phyloP scores from a whole-genome alignment of 805 yeast species.

The Blastobotrys attinorum region DNA sequence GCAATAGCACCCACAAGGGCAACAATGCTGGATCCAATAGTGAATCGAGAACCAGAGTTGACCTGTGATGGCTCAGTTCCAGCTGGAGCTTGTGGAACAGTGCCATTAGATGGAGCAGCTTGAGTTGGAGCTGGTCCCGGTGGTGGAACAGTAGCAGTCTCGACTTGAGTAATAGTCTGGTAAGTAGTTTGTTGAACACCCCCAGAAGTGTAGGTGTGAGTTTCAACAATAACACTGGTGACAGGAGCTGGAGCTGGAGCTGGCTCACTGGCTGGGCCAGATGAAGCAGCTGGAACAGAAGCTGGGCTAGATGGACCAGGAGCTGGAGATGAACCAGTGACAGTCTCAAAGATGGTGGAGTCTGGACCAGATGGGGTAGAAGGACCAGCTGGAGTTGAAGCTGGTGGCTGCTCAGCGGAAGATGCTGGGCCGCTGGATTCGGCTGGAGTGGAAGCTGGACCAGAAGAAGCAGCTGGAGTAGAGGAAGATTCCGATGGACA shows the following conservation, averaged over 20 bases:
- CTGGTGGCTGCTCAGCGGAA: constrained; percentile 5
- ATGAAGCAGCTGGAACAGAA: not conserved
- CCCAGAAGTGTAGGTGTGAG: constrained; percentile 1
- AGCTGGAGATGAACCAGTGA: not conserved
- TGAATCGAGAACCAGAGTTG: constrained; percentile 5
- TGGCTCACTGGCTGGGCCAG: constrained; percentile 4
- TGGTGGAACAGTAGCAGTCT: not conserved
- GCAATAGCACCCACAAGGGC: not conserved
- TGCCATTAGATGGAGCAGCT: constrained; percentile 3
- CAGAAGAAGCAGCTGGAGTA: constrained; percentile 5
- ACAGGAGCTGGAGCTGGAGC: constrained; percentile 6
- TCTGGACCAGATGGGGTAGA: not conserved
- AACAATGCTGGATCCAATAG: not conserved
- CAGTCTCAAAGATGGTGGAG: not conserved
- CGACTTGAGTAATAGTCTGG: not conserved
- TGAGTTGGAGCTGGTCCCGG: not conserved
- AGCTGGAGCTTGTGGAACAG: not conserved
- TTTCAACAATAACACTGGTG: not conserved
- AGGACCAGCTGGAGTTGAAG: constrained; percentile 8
- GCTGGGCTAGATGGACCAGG: not conserved
- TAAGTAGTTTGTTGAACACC: not conserved
- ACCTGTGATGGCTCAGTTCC: constrained; percentile 4
- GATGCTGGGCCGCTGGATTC: constrained; percentile 5
- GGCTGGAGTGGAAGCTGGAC: constrained; percentile 4
- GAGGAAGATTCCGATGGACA: constrained; percentile 4